Evolutionary conservation across 1,284 basidiomycete genomes (phyloP).

Genomic region (Bjerkandera adusta): DNA sequence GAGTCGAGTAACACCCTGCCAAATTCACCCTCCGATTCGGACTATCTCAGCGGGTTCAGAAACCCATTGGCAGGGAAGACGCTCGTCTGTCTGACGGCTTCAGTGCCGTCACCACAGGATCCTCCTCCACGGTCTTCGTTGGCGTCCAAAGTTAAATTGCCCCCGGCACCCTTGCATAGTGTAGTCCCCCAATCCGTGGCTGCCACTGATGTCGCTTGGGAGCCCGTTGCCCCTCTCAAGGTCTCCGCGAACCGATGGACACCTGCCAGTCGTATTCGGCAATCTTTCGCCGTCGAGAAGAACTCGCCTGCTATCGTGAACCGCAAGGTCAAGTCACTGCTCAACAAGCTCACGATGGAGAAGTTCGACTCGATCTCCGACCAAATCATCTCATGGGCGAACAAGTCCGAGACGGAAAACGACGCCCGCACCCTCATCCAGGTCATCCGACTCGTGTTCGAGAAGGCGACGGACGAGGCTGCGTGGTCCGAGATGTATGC

Average conservation of each 20-base stretch:
- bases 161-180: too few species aligned
- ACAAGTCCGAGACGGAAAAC: conserved; percentile 89
- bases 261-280: conserved; percentile 37
- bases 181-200: too few species aligned
- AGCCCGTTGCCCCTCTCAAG: conserved; percentile 78
- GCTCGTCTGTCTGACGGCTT: too few species aligned
- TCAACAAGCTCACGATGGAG: conserved; percentile 97
- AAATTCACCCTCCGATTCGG: too few species aligned
- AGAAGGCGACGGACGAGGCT: conserved; percentile 90
- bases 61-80: too few species aligned
- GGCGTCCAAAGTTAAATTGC: too few species aligned
- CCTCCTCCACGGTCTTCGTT: too few species aligned
- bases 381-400: conserved; percentile 69
- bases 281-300: conserved; percentile 43
- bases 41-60: too few species aligned
- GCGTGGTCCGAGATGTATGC: conserved; percentile 98
- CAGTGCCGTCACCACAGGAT: too few species aligned
- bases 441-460: conserved; percentile 94
- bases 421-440: conserved; percentile 93
- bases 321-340: conserved; percentile 88
- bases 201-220: too few species aligned
- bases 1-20: too few species aligned
- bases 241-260: conserved; percentile 85
- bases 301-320: conserved; percentile 85
- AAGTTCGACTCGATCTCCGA: conserved; percentile 89